Conservation (phyloP, 2,329 filamentous ascomycete species). For the Alternaria metachromatica region DNA sequence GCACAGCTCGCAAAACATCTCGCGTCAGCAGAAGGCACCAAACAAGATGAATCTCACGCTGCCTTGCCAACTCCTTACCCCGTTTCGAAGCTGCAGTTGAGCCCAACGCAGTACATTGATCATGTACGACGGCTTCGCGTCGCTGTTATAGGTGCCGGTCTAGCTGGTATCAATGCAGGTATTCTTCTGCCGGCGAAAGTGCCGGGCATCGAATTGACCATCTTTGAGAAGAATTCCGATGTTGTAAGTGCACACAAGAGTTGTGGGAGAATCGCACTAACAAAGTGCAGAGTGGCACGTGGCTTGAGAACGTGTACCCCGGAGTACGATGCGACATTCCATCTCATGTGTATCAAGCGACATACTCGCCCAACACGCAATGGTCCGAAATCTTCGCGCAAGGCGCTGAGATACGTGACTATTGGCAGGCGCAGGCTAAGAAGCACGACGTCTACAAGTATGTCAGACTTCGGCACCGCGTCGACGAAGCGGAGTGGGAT, state of each 20-base stretch:
- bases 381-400: slow-evolving; percentile 53
- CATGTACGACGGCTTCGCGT: slow-evolving; percentile 53
- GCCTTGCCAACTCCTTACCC: slow-evolving; percentile 33
- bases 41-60: slow-evolving; percentile 17
- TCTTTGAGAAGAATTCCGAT: slow-evolving; percentile 58
- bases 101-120: slow-evolving; percentile 37
- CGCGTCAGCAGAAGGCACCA: slow-evolving; percentile 22
- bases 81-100: slow-evolving; percentile 34
- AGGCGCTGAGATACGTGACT: slow-evolving; percentile 52
- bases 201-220: slow-evolving; percentile 66
- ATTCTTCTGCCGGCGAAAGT: slow-evolving; percentile 72
- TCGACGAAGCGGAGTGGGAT: slow-evolving; percentile 50
- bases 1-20: slow-evolving; percentile 38
- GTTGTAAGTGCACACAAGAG: slow-evolving; percentile 22
- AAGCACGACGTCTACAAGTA: slow-evolving; percentile 51
- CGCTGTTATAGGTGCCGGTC: slow-evolving; percentile 68
- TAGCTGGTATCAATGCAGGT: slow-evolving; percentile 69
- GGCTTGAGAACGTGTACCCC: slow-evolving; percentile 48
- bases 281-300: slow-evolving; percentile 34
- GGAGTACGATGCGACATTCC: slow-evolving; percentile 44
- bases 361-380: slow-evolving; percentile 53
- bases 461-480: slow-evolving; percentile 48
- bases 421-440: slow-evolving; percentile 48
- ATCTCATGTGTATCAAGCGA: slow-evolving; percentile 51
- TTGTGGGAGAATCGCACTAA: not conserved